Evolutionary conservation across 2,329 filamentous ascomycete species (phyloP).

Genomic region (Sordariomycetes sp.): DNA sequence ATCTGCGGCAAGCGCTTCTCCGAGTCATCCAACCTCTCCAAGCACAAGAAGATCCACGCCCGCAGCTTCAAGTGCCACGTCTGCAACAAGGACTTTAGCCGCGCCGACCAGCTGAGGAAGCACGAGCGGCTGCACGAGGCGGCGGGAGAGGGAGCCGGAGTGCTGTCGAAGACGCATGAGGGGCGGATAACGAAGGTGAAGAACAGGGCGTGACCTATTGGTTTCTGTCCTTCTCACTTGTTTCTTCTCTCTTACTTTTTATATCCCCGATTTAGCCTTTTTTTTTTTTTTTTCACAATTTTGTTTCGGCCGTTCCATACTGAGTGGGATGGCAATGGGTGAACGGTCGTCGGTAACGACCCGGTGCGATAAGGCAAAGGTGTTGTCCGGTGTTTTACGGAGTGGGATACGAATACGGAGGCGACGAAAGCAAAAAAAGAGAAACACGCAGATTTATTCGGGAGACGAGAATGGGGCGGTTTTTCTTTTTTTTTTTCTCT

Average conservation of each 20-base stretch:
- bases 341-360: no score
- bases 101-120: constrained; percentile 46
- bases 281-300: neutral
- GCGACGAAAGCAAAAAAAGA: no score
- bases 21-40: constrained; percentile 54
- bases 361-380: no score
- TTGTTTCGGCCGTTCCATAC: neutral
- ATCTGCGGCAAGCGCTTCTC: constrained; percentile 46
- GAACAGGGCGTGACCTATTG: neutral
- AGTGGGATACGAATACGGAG: no score
- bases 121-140: constrained; percentile 18
- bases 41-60: constrained; percentile 48
- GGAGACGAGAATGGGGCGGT: no score
- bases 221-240: no score
- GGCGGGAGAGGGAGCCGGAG: neutral
- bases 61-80: constrained; percentile 33
- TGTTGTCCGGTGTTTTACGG: no score
- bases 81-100: constrained; percentile 44
- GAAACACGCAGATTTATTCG: no score
- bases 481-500: no score
- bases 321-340: no score
- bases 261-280: neutral
- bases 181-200: constrained; percentile 2
- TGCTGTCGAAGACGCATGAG: constrained; percentile 1
- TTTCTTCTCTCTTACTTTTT: neutral